Evolutionary conservation across 2,329 filamentous ascomycete species (phyloP), one percentile per base, ranked within the genome.

Genomic region (Epichloe elymi): DNA sequence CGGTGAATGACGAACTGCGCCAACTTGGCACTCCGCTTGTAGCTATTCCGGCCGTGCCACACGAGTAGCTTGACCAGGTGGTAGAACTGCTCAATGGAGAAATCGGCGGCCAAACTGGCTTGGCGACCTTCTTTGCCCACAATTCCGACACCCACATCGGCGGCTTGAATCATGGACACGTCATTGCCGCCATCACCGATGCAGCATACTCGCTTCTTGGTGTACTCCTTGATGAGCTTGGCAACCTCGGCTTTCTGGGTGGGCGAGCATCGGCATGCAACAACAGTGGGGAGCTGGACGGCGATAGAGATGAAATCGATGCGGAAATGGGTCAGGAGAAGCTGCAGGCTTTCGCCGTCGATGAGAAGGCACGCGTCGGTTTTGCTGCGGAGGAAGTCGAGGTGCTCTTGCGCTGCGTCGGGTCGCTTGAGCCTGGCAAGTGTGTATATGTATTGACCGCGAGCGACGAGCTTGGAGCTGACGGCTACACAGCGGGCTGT

Each of bases 101-200:
- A 98, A 66, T 98, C 93, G 11, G 93, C 94, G 0, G 94, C 94
- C 45, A 98, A 76, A 62, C 86, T 93, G 37, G 93, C 93, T 71
- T 98, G 93, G 20, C 88, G 82, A 36, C 93, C 93, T 72, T 98
- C 93, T 72, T 98, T 98, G 54, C 93, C 93, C 1, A 97, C 93
- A 55, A 98, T 98, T 54, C 93, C 93, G 26, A 98, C 91, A 54
- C 94, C 94, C 0, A 98, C 90, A 62, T 98, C 93, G 1, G 94
- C 93, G 7, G 93, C 91, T 72, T 97, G 93, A 59, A 98, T 98
- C 93, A 98, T 98, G 58, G 85, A 91, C 5, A 98, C 93, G 65
- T 98, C 94, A 68, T 98, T 98, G 60, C 94, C 93, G 57, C 93
- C 93, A 63, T 98, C 93, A 38, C 93, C 93, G 58, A 98, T 98